Evolutionary conservation across 2,329 filamentous ascomycete species (phyloP).

Genomic region (Epichloe typhina): DNA sequence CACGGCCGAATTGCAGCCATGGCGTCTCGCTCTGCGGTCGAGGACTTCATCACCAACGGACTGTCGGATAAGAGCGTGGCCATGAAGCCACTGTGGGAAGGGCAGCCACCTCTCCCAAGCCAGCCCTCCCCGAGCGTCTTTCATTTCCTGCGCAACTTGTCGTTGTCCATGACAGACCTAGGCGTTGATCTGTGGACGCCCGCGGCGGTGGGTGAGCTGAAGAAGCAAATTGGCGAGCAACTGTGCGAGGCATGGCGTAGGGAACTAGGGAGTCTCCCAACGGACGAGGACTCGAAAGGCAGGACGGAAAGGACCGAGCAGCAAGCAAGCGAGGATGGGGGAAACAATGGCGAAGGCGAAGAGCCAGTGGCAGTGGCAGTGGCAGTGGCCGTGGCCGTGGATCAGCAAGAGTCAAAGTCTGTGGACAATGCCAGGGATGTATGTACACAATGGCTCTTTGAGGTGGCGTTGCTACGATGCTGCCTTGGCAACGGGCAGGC

Average conservation of each 20-base stretch:
- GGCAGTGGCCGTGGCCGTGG: too few relatives aligned
- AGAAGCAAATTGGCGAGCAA: slow-evolving; percentile 37
- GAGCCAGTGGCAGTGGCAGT: neutral
- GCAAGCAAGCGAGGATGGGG: neutral
- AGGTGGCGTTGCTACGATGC: slow-evolving; percentile 37
- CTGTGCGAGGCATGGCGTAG: slow-evolving; percentile 37
- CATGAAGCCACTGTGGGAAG: slow-evolving; percentile 67
- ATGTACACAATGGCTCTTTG: slow-evolving; percentile 48
- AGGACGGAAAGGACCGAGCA: slow-evolving; percentile 6
- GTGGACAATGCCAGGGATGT: slow-evolving; percentile 30
- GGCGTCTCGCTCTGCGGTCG: slow-evolving; percentile 36
- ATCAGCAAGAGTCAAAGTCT: neutral
- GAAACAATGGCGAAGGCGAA: neutral
- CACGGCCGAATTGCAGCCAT: slow-evolving; percentile 46
- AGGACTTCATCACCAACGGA: slow-evolving; percentile 29
- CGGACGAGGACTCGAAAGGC: slow-evolving; percentile 5
- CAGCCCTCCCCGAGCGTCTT: slow-evolving; percentile 69
- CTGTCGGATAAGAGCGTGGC: slow-evolving; percentile 36
- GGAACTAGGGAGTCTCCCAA: slow-evolving; percentile 21
- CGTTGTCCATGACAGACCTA: slow-evolving; percentile 51
- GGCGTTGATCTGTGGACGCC: slow-evolving; percentile 76
- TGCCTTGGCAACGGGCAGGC: slow-evolving; percentile 25
- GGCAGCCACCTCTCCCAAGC: slow-evolving; percentile 56
- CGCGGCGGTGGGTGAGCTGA: slow-evolving; percentile 49
- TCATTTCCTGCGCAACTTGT: slow-evolving; percentile 53